Conservation (phyloP, 495 filamentous ascomycete species). For the Penicillium longicatenatum region DNA sequence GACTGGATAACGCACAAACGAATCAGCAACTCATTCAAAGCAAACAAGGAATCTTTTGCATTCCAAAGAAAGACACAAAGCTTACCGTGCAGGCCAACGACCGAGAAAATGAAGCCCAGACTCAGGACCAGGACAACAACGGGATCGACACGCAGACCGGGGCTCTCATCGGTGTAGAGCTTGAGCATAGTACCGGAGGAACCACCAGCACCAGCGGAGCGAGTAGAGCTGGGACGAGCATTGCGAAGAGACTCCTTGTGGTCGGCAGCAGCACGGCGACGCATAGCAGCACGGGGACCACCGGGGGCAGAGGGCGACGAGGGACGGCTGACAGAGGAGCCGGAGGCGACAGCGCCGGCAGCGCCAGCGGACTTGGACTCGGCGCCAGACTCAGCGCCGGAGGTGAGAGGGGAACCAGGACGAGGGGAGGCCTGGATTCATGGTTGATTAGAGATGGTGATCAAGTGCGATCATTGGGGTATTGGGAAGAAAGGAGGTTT, state of each 20-base stretch:
- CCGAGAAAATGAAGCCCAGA: slow-evolving; percentile 96
- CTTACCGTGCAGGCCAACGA: slow-evolving; percentile 95
- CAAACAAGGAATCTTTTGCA: not conserved
- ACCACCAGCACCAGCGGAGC: slow-evolving; percentile 91
- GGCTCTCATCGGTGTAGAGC: slow-evolving; percentile 98
- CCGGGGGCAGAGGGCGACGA: slow-evolving; percentile 90
- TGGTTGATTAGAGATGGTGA: slow-evolving; percentile 3
- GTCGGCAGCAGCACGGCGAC: slow-evolving; percentile 90
- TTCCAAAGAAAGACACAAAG: not conserved
- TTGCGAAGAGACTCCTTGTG: slow-evolving; percentile 94
- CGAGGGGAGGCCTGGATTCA: slow-evolving; percentile 45
- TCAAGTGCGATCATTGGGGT: slow-evolving; percentile 11
- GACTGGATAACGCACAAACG: slow-evolving; percentile 54
- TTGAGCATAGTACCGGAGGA: slow-evolving; percentile 98
- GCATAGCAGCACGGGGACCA: slow-evolving; percentile 90
- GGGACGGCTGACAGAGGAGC: slow-evolving; percentile 69
- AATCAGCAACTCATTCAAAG: slow-evolving; percentile 24
- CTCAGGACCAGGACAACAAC: slow-evolving; percentile 94
- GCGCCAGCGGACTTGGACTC: slow-evolving; percentile 68
- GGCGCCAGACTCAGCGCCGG: slow-evolving; percentile 51
- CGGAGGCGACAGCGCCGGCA: slow-evolving; percentile 58
- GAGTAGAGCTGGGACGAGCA: slow-evolving; percentile 83
- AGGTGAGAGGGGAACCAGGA: slow-evolving; percentile 51
- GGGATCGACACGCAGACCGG: slow-evolving; percentile 94
- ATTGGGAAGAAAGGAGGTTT: slow-evolving; percentile 11